phyloP scores from a whole-genome alignment of 257 asterid species.

The Cinchona pubescens region DNA sequence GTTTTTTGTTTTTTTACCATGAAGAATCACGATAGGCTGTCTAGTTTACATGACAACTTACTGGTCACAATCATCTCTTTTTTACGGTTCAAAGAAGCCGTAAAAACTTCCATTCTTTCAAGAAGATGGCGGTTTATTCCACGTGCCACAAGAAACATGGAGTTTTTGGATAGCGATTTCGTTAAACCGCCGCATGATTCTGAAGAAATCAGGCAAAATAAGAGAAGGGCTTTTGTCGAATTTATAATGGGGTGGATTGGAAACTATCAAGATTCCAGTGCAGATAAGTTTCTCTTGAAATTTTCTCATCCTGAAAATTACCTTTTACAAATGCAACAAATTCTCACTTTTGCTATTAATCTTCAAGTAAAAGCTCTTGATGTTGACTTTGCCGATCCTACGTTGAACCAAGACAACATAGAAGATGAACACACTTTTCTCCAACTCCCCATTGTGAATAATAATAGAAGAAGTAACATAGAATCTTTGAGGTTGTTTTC shows the following conservation, averaged over 20 bases:
- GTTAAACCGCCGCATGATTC: not conserved
- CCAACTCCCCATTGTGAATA: constrained; percentile 5
- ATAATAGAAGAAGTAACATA: not conserved
- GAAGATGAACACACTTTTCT: not conserved
- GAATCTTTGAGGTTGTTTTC: constrained; percentile 24
- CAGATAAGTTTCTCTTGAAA: not conserved
- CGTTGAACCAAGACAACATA: constrained; percentile 6
- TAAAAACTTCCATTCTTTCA: constrained; percentile 1
- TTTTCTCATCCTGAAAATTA: constrained; percentile 19
- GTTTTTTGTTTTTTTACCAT: not conserved
- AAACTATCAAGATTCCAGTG: not conserved
- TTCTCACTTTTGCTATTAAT: constrained; percentile 9
- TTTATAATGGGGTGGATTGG: constrained; percentile 23
- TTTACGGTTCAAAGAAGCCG: constrained; percentile 23
- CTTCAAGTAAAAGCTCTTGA: constrained; percentile 4
- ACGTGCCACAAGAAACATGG: constrained; percentile 17
- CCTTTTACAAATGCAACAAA: not conserved
- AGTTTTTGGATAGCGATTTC: constrained; percentile 26
- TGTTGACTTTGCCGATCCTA: constrained; percentile 29
- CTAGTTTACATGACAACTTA: constrained; percentile 1
- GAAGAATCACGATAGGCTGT: not conserved
- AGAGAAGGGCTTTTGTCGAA: constrained; percentile 16
- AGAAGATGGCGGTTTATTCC: constrained; percentile 9
- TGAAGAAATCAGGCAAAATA: not conserved
- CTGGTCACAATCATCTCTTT: constrained; percentile 4